Base-by-base conservation (phyloP, 352 stramenopile species). In the Phytophthora litchii region DNA sequence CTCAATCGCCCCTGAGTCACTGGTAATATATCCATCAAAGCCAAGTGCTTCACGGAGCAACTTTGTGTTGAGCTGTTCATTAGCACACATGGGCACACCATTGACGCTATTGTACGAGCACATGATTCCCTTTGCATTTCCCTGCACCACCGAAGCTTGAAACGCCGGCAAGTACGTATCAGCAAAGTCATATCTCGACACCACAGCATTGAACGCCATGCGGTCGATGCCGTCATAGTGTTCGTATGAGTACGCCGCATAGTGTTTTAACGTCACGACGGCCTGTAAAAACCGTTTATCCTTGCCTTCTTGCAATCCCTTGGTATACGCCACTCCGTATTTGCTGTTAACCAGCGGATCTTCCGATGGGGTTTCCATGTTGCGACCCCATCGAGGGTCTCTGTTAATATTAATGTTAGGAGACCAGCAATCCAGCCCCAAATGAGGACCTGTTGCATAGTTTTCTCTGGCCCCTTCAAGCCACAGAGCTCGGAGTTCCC, bases 91-190 rank as follows among this genome's bases (percentile, higher is more conserved):
- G 3, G 96, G 96, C 29, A 97, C 70, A 14, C 94, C 93, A 62
- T 98, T 98, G 3, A 99, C 64, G 34, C 84, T 86, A 62, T 99
- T 99, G 81, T 99, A 99, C 37, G 86, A 95, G 74, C 96, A 99
- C 96, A 99, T 99, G 61, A 98, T 54, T 5, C 87, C 80, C 17
- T 83, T 92, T 7, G 83, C 92, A 3, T 86, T 72, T 4, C 67
- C 92, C 4, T 96, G 76, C 40, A 72, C 76, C 4, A 98, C 76
- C 21, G 91, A 93, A 23, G 84, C 72, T 20, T 80, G 76, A 54
- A 98, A 96, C 1, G 83, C 79, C 20, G 80, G 85, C 8, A 97
- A 73, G 66, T 98, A 98, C 43, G 95, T 98, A 55, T 98, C 90
- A 16, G 83, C 76, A 47, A 98, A 94, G 67, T 99, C 95, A 49